phyloP scores from a whole-genome alignment of 2,329 filamentous ascomycete genomes.

The Knoxdaviesia capensis region DNA sequence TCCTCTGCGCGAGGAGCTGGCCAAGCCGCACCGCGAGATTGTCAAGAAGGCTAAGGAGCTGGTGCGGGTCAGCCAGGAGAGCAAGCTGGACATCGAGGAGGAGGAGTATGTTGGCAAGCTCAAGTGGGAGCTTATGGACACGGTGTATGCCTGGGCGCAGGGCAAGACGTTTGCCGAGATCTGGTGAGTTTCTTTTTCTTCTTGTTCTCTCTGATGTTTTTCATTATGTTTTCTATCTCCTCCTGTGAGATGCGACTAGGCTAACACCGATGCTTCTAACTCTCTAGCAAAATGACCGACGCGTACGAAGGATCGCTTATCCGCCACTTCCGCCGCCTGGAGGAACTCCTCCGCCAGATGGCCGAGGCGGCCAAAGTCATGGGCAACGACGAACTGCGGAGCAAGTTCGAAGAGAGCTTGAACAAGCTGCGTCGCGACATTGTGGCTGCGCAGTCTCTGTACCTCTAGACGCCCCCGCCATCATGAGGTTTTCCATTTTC shows the following conservation, averaged over 20 bases:
- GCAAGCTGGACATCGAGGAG: conserved; percentile 84
- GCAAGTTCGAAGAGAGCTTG: conserved; percentile 77
- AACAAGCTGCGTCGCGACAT: conserved; percentile 81
- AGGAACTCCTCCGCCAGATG: conserved; percentile 88
- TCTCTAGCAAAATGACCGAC: conserved; percentile 84
- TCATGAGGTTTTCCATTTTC: no score
- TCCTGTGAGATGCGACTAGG: no score
- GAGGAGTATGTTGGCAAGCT: conserved; percentile 80
- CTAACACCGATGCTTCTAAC: conserved; percentile 8
- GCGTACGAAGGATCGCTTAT: conserved; percentile 95
- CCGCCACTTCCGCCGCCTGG: conserved; percentile 82
- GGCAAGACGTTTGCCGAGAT: conserved; percentile 83
- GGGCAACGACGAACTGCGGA: conserved; percentile 84
- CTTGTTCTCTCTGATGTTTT: conserved; percentile 1
- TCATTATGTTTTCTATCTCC: background rate
- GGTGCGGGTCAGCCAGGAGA: conserved; percentile 86
- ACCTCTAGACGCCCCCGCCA: conserved; percentile 37
- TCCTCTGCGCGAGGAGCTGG: conserved; percentile 62
- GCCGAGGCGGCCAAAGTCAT: conserved; percentile 92
- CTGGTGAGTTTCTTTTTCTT: conserved; percentile 43
- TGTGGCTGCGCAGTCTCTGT: conserved; percentile 84
- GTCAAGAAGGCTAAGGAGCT: conserved; percentile 72
- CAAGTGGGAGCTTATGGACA: conserved; percentile 94
- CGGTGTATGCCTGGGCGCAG: conserved; percentile 79
- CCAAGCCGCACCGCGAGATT: conserved; percentile 71